Evolutionary conservation across 257 asterid genomes (phyloP), one percentile per base, ranked within the genome.

Genomic region (Solanum virginianum): DNA sequence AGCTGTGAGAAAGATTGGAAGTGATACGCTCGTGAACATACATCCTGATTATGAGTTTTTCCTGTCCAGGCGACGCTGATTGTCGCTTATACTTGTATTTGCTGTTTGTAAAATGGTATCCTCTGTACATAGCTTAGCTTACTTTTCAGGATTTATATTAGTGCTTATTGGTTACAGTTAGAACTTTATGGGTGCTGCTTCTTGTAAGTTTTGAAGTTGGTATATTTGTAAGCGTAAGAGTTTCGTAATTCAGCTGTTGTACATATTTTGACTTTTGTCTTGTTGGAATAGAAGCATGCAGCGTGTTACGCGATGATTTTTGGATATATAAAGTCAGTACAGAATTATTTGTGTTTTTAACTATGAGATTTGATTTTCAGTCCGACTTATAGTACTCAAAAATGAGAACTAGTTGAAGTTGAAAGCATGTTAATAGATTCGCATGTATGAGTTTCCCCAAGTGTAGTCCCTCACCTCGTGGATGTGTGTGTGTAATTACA

Each of bases 21-120:
- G 68, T 53, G 56, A 87, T 63, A 17, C 57, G 3, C 54, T 17
- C 17, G 11, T 62, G 47, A 87, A 87, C 68, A 82, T 69, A 54
- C 89, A 87, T 56, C 87, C 89, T 17, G 89, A 87, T 80, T 85
- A 87, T 16, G 89, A 87, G 89, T 87, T 84, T 83, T 87, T 87
- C 70, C 68, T 85, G 20, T 85, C 89, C 41, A 72, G 89, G 85
- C 65, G 75, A 32, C 22, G 80, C 18, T 53, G 54, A 79, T 12
- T 79, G 83, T 20, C 10, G 53, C 63, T 53, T 49, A 79, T 29
- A 47, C 66, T 53, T 10, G 29, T 79, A 53, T 53, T 41, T 70
- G 53, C 65, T 79, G 83, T 26, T 79, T 53, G 4, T 79, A 79
- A 54, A 26, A 53, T 75, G 62, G 60, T 79, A 29, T 16, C 6